phyloP scores from a whole-genome alignment of 2,329 filamentous ascomycete genomes.

The Fusarium fujikuroi region DNA sequence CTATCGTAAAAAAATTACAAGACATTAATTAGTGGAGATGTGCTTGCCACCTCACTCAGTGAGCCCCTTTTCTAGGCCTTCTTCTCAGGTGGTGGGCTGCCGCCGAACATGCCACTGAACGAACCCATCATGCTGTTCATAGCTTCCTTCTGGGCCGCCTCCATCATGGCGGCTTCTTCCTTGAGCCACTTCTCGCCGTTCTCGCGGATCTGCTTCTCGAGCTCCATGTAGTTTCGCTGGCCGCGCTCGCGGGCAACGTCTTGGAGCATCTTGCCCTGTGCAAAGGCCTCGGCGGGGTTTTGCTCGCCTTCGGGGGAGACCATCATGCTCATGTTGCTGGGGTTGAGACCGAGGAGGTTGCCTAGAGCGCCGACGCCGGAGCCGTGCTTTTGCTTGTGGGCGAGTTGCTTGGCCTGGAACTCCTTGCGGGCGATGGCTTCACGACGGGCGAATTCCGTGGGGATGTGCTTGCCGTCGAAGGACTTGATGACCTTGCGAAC shows the following conservation, averaged over 20 bases:
- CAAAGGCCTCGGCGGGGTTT: slow-evolving; percentile 78
- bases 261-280: slow-evolving; percentile 96
- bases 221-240: slow-evolving; percentile 85
- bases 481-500: slow-evolving; percentile 87
- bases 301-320: slow-evolving; percentile 73
- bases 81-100: slow-evolving; percentile 35
- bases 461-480: slow-evolving; percentile 89
- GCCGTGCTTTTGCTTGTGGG: slow-evolving; percentile 66
- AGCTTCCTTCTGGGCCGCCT: slow-evolving; percentile 88
- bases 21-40: slow-evolving; percentile 48
- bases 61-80: slow-evolving; percentile 29
- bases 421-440: slow-evolving; percentile 87
- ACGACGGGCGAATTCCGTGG: slow-evolving; percentile 86
- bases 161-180: slow-evolving; percentile 88
- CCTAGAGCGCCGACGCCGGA: slow-evolving; percentile 76
- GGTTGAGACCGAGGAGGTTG: slow-evolving; percentile 81
- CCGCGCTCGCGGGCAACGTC: slow-evolving; percentile 94
- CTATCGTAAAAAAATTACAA: slow-evolving; percentile 41
- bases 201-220: slow-evolving; percentile 91
- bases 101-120: slow-evolving; percentile 57
- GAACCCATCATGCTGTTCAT: slow-evolving; percentile 92
- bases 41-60: slow-evolving; percentile 24
- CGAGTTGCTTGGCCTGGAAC: slow-evolving; percentile 81
- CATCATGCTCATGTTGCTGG: slow-evolving; percentile 70
- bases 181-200: slow-evolving; percentile 96